Conservation (phyloP, 2,329 filamentous ascomycete genomes). For the Calonectria hongkongensis region DNA sequence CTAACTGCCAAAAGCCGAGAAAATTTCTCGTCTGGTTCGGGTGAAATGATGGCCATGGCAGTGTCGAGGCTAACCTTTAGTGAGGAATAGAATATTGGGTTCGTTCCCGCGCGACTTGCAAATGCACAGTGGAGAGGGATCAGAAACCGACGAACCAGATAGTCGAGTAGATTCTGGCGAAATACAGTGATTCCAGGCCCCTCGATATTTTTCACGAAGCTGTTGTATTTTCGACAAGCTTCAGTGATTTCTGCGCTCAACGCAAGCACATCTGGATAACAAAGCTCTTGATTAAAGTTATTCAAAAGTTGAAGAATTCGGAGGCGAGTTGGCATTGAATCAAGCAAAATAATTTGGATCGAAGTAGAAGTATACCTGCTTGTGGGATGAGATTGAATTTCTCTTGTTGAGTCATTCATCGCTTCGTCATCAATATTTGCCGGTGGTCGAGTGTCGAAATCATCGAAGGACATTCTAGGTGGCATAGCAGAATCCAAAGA, state of each 20-base stretch:
- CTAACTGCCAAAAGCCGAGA: constrained; percentile 59
- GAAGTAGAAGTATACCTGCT: constrained; percentile 55
- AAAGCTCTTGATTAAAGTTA: constrained; percentile 56
- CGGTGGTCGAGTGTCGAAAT: constrained; percentile 63
- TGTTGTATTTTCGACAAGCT: constrained; percentile 48
- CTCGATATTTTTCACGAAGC: constrained; percentile 47
- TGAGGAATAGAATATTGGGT: constrained; percentile 70
- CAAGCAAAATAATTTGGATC: constrained; percentile 60
- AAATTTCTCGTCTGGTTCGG: constrained; percentile 61
- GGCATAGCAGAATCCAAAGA: constrained; percentile 63
- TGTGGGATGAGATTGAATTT: background rate
- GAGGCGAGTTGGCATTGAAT: constrained; percentile 61
- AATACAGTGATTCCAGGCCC: constrained; percentile 56
- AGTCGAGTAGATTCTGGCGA: constrained; percentile 70
- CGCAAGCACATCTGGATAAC: constrained; percentile 59
- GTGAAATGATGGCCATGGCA: constrained; percentile 60
- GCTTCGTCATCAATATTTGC: constrained; percentile 57
- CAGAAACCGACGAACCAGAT: constrained; percentile 72
- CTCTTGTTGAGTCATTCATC: constrained; percentile 6
- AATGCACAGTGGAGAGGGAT: constrained; percentile 73
- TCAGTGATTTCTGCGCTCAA: constrained; percentile 59
- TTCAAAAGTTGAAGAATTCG: constrained; percentile 60
- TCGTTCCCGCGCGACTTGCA: constrained; percentile 62
- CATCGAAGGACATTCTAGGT: constrained; percentile 61
- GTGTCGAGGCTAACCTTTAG: constrained; percentile 68